Evolutionary conservation across 129 eudicot species (phyloP).

Genomic region (Apium graveolens): DNA sequence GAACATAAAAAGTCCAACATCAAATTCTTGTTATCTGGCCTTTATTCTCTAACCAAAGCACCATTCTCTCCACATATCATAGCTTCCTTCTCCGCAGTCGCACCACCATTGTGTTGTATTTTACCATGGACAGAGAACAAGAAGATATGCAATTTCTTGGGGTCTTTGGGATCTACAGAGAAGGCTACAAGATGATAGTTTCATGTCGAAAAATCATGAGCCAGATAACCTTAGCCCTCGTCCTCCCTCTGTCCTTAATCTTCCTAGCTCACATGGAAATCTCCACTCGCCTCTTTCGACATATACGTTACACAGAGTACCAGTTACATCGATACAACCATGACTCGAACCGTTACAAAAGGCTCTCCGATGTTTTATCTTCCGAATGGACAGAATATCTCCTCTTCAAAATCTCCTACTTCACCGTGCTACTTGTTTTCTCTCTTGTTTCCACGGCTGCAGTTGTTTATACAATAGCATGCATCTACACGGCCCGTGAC

Average conservation of each 20-base stretch:
- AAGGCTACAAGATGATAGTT: constrained; percentile 5
- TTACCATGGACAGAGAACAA: neutral
- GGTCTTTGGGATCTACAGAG: neutral
- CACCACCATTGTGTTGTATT: neutral
- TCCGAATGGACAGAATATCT: neutral
- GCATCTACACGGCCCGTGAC: constrained; percentile 7
- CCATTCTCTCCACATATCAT: neutral
- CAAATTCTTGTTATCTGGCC: neutral
- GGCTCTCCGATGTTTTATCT: neutral
- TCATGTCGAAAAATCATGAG: neutral
- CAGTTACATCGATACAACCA: neutral
- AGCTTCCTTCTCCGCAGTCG: neutral
- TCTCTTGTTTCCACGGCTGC: constrained; percentile 16
- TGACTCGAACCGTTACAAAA: neutral
- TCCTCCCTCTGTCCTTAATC: constrained; percentile 9
- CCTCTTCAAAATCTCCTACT: neutral
- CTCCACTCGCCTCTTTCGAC: neutral
- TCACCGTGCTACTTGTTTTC: constrained; percentile 5
- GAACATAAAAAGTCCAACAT: neutral
- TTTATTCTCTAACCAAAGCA: neutral
- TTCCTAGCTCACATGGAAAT: constrained; percentile 9
- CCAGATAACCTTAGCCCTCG: constrained; percentile 9
- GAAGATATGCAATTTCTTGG: constrained; percentile 17
- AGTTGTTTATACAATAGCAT: constrained; percentile 9
- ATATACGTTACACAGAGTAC: neutral